Evolutionary conservation across 768 basidiomycete genomes (phyloP), one percentile per base, ranked within the genome.

Genomic region (Kwoniella shandongensis): DNA sequence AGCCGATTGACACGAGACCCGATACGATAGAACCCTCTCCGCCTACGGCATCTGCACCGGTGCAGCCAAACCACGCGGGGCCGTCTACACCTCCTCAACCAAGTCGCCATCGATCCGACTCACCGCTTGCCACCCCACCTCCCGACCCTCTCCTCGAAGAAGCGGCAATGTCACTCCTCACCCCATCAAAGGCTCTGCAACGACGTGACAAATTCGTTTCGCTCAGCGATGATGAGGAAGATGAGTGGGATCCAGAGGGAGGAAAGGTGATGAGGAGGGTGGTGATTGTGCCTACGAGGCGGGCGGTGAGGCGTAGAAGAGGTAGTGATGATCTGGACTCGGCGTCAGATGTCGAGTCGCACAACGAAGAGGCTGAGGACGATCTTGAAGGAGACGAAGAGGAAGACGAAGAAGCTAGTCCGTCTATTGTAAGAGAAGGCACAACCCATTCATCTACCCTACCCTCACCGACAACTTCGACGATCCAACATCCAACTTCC

Each of bases 191-290:
- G 20, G 45, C 51, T 10, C 36, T 23, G 29, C 12, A 27, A 41
- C 20, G 20, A 17, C 27, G 54, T 10, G 54, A 50, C 13, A 59
- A 59, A 46, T 36, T 61, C 4, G 22, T 71, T 15, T 40, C 54
- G 13, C 25, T 67, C 13, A 59, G 54, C 23, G 61, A 66, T 25
- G 67, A 66, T 45, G 70, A 72, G 40, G 38, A 49, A 22, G 66
- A 69, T 36, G 67, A 66, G 49, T 65, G 57, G 54, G 63, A 62
- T 39, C 49, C 59, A 3, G 67, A 62, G 35, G 55, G 56, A 1
- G 61, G 62, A 10, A 30, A 39, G 20, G 39, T 57, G 8, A 44
- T 41, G 13, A 57, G 54, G 12, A 27, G 61, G 30, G 56, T 72
- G 17, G 36, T 57, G 10, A 71, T 71, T 15, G 63, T 65, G 8